Evolutionary conservation across 1,284 basidiomycete species (phyloP).

Genomic region (Chondrostereum purpureum): DNA sequence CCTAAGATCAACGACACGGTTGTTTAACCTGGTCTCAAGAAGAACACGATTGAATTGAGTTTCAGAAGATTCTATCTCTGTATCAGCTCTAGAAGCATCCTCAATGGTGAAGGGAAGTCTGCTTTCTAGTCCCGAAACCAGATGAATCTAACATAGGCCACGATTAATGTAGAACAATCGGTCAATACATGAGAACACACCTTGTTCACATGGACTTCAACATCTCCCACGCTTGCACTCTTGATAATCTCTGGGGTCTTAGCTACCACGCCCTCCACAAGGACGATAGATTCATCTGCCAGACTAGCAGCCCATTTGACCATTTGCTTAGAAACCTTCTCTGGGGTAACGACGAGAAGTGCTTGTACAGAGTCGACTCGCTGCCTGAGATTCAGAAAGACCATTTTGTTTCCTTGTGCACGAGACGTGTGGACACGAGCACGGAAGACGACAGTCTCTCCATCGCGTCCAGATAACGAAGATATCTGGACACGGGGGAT

Average conservation of each 20-base stretch:
- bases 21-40: slow-evolving; percentile 91
- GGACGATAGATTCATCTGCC: slow-evolving; percentile 85
- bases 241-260: slow-evolving; percentile 87
- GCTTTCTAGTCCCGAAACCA: slow-evolving; percentile 72
- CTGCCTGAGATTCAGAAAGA: slow-evolving; percentile 91
- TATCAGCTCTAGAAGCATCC: slow-evolving; percentile 84
- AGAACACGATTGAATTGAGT: slow-evolving; percentile 70
- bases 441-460: slow-evolving; percentile 79
- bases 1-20: slow-evolving; percentile 90
- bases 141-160: slow-evolving; percentile 63
- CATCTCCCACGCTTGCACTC: slow-evolving; percentile 83
- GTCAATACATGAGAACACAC: slow-evolving; percentile 30
- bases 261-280: slow-evolving; percentile 80
- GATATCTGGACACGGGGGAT: slow-evolving; percentile 55
- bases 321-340: slow-evolving; percentile 95
- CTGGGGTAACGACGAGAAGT: slow-evolving; percentile 70
- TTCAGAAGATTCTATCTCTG: slow-evolving; percentile 64
- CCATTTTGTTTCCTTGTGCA: slow-evolving; percentile 90
- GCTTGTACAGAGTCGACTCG: slow-evolving; percentile 88
- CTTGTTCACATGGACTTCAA: slow-evolving; percentile 84
- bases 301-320: slow-evolving; percentile 85
- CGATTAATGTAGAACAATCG: slow-evolving; percentile 5
- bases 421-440: slow-evolving; percentile 91
- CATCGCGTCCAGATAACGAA: slow-evolving; percentile 64
- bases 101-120: slow-evolving; percentile 89